Evolutionary conservation across 2,329 filamentous ascomycete genomes (phyloP).

Genomic region (Fusarium redolens): DNA sequence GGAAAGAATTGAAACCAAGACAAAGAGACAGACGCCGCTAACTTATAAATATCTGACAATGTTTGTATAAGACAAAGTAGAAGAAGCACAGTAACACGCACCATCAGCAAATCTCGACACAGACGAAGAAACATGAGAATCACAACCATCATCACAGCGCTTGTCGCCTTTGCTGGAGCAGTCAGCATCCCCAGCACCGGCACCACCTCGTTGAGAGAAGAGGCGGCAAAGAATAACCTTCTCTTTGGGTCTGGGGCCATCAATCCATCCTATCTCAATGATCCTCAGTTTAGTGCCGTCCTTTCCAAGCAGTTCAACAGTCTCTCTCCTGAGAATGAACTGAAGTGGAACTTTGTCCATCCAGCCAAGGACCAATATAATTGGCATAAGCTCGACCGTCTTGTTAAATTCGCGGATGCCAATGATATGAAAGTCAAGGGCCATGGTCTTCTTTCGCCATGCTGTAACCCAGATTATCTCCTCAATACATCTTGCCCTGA

Average conservation of each 20-base stretch:
- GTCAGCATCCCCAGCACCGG: not conserved
- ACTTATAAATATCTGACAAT: too few relatives aligned
- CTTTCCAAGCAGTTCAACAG: not conserved
- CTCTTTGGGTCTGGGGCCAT: not conserved
- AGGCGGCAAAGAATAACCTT: constrained; percentile 1
- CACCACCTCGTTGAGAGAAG: not conserved
- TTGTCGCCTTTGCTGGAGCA: not conserved
- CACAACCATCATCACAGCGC: not conserved
- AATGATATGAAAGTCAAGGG: not conserved
- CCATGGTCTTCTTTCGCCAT: not conserved
- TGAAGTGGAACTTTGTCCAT: not conserved
- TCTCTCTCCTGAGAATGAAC: not conserved
- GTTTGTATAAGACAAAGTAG: too few relatives aligned
- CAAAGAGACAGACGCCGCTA: too few relatives aligned
- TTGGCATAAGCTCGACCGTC: not conserved
- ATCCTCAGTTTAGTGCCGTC: not conserved
- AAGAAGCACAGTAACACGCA: too few relatives aligned
- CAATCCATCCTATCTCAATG: not conserved
- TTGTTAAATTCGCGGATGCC: not conserved
- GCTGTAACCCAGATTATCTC: not conserved
- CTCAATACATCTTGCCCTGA: not conserved
- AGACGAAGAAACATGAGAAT: not conserved
- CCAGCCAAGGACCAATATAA: not conserved
- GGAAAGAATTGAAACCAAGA: too few relatives aligned
- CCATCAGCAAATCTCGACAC: too few relatives aligned